A percentile compares a stretch with the other conserved stretches of the same genome.
Evolutionary conservation across 2,329 filamentous ascomycete species (phyloP).

Genomic region (Aspergillus tanneri): DNA sequence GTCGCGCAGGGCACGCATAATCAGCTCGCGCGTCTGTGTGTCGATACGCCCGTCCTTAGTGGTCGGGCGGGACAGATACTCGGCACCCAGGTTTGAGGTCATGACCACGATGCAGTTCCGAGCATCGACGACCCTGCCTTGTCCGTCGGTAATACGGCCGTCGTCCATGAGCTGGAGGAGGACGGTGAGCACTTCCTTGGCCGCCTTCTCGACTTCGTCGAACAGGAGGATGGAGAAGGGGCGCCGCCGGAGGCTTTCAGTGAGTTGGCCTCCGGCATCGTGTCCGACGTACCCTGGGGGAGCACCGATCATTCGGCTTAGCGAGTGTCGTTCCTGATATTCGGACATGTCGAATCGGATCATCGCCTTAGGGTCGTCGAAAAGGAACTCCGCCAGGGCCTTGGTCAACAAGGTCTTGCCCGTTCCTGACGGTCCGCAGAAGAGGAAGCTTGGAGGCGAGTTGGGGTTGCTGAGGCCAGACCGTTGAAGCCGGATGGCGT

Average conservation of each 20-base stretch:
- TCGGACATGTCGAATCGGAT: slow-evolving; percentile 99
- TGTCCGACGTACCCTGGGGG: slow-evolving; percentile 97
- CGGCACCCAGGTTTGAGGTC: slow-evolving; percentile 95
- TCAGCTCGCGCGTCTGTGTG: slow-evolving; percentile 77
- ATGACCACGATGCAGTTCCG: slow-evolving; percentile 99
- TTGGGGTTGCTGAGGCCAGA: slow-evolving; percentile 95
- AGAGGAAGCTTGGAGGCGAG: slow-evolving; percentile 95
- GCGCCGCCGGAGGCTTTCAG: slow-evolving; percentile 86
- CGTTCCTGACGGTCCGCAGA: slow-evolving; percentile 97
- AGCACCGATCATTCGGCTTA: slow-evolving; percentile 96
- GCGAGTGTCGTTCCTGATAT: slow-evolving; percentile 93
- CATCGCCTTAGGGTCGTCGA: slow-evolving; percentile 96
- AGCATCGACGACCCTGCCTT: slow-evolving; percentile 90
- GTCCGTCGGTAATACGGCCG: slow-evolving; percentile 95
- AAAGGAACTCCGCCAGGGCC: slow-evolving; percentile 93
- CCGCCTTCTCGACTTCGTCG: slow-evolving; percentile 97
- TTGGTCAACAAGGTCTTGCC: slow-evolving; percentile 98
- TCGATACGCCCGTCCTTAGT: slow-evolving; percentile 83
- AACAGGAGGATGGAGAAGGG: slow-evolving; percentile 98
- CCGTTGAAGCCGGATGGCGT: slow-evolving; percentile 91
- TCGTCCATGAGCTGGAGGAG: slow-evolving; percentile 99
- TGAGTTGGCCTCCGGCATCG: slow-evolving; percentile 92
- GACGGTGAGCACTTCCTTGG: slow-evolving; percentile 95
- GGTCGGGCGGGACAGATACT: slow-evolving; percentile 80
- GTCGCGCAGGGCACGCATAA: slow-evolving; percentile 85